Evolutionary conservation across 2,329 filamentous ascomycete genomes (phyloP), one percentile per base, ranked within the genome.

Genomic region (Ceratocystis alfenasii): DNA sequence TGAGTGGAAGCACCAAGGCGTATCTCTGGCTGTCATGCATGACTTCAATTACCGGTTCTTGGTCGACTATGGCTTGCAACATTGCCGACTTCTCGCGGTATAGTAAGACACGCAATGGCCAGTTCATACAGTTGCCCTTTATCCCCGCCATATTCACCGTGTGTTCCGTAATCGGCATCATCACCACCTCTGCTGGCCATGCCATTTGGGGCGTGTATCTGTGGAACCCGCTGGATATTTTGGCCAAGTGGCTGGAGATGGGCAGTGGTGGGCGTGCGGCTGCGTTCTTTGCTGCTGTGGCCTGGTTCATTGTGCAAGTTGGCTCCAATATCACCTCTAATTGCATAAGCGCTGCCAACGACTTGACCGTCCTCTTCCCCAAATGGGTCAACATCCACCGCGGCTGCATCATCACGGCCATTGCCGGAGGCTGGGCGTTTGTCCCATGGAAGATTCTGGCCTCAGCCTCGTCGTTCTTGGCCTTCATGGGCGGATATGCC

Each of bases 221-320:
- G 69, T 81, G 79, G 79, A 78, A 79, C 66, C 80, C 79, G 72
- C 76, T 79, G 8, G 75, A 75, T 28, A 77, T 80, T 48, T 75
- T 80, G 67, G 74, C 71, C 7, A 75, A 76, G 17, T 81, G 74
- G 74, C 71, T 72, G 22, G 69, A 69, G 6, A 69, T 67, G 66
- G 66, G 70, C 1, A 68, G 71, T 5, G 72, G 72, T 10, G 72
- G 72, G 0, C 72, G 72, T 1, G 72, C 72, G 0, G 72, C 70
- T 1, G 71, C 72, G 10, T 73, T 73, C 68, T 73, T 73, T 65
- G 69, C 71, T 4, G 65, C 69, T 8, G 50, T 72, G 1, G 71
- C 69, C 8, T 73, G 73, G 28, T 67, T 70, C 5, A 70, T 73
- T 41, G 71, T 71, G 15, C 71, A 72, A 62, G 67, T 73, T 15